These are phyloP conservation scores for Rhodomyrtus tomentosa DNA, from an alignment of 345 rosid species.

Conservation along the genomic window DNA sequence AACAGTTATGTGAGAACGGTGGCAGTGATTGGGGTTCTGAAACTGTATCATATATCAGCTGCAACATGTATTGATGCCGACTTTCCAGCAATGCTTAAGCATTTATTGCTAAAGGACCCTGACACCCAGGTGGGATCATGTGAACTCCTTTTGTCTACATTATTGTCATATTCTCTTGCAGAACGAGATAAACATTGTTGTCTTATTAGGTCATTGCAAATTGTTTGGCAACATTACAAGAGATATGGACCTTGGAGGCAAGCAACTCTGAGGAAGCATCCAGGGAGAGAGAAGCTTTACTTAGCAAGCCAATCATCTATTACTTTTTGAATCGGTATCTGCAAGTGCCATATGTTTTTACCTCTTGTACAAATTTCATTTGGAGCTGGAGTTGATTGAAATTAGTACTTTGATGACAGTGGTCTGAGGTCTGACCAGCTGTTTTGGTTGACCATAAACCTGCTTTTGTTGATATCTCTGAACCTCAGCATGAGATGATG, in stretches of 20 bases:
- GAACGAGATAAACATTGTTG: not conserved
- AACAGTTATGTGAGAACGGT: slow-evolving; percentile 84
- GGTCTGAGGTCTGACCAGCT: not conserved
- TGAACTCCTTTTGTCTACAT: not conserved
- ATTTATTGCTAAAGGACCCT: slow-evolving; percentile 75
- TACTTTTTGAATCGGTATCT: slow-evolving; percentile 70
- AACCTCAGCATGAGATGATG: not conserved
- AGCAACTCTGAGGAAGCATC: slow-evolving; percentile 82
- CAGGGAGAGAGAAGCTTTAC: slow-evolving; percentile 65
- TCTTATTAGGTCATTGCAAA: slow-evolving; percentile 69
- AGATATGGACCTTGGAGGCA: slow-evolving; percentile 87
- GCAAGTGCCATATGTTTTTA: not conserved
- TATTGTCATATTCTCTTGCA: not conserved
- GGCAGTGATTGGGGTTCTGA: slow-evolving; percentile 83
- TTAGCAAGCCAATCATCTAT: slow-evolving; percentile 73
- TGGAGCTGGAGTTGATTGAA: not conserved
- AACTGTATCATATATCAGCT: slow-evolving; percentile 85
- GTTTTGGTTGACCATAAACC: not conserved
- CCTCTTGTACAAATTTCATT: not conserved
- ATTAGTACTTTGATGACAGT: not conserved
- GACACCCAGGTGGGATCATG: slow-evolving; percentile 60
- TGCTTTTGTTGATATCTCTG: not conserved
- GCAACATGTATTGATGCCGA: slow-evolving; percentile 80
- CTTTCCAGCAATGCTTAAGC: slow-evolving; percentile 68
- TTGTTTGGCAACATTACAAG: slow-evolving; percentile 87